phyloP scores from a whole-genome alignment of 2,329 filamentous ascomycete genomes.

The Paecilomyces variotii region DNA sequence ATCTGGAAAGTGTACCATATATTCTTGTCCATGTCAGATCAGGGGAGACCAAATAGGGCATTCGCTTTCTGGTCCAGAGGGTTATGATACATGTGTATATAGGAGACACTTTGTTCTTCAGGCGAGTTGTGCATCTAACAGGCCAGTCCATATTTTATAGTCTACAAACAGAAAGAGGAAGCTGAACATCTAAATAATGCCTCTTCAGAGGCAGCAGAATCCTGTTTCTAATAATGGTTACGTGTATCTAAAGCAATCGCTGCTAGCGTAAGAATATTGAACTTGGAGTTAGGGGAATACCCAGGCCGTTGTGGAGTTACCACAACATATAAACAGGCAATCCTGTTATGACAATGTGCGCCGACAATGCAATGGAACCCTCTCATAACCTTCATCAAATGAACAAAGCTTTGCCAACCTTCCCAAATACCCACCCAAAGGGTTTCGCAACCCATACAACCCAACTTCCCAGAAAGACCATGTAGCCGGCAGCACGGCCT shows the following conservation, averaged over 20 bases:
- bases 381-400: conserved; percentile 9
- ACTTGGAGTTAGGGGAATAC: background rate
- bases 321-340: background rate
- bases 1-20: no score
- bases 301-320: background rate
- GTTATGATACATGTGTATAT: no score
- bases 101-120: no score
- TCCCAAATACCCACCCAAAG: conserved; percentile 23
- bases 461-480: conserved; percentile 28
- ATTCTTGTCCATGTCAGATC: no score
- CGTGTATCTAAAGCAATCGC: background rate
- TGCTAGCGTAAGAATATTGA: background rate
- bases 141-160: no score
- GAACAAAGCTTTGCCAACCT: conserved; percentile 18
- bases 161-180: no score
- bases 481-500: conserved; percentile 21
- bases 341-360: background rate
- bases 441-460: conserved; percentile 28
- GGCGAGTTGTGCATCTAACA: no score
- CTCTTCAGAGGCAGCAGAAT: no score
- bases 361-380: background rate
- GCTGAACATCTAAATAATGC: no score
- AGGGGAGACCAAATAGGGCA: no score
- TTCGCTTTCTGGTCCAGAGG: no score
- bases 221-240: no score